These are phyloP conservation scores for Chrysoporthe austroafricana DNA, from an alignment of 2,329 filamentous ascomycete genomes.

Conservation along the genomic window DNA sequence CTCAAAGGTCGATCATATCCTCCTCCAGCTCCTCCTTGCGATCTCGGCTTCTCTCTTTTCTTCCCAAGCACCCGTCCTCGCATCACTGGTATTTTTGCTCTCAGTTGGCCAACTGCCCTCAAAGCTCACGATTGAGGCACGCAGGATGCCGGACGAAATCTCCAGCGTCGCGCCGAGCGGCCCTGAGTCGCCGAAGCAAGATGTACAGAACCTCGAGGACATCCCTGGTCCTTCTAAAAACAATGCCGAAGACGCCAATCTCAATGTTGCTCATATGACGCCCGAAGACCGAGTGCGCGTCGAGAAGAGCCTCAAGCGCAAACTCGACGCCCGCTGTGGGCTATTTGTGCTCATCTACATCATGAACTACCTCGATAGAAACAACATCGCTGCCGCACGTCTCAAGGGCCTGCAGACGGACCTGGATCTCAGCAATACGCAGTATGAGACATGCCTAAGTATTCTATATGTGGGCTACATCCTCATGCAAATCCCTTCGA, in stretches of 20 bases:
- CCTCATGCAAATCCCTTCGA: constrained; percentile 64
- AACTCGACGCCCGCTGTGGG: constrained; percentile 70
- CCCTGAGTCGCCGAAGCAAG: constrained; percentile 20
- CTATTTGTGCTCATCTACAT: constrained; percentile 78
- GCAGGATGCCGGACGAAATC: constrained; percentile 27
- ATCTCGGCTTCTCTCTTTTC: neutral
- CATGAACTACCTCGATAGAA: constrained; percentile 69
- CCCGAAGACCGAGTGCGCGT: constrained; percentile 56
- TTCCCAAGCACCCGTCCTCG: neutral
- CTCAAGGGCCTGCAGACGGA: constrained; percentile 68
- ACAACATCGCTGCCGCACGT: constrained; percentile 70
- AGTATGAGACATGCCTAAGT: constrained; percentile 67
- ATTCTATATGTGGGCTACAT: constrained; percentile 71
- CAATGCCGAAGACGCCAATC: neutral
- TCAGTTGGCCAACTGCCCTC: no score
- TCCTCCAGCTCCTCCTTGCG: neutral
- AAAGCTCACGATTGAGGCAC: constrained; percentile 2
- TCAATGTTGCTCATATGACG: constrained; percentile 25
- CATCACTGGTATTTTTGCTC: neutral
- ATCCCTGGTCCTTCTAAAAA: neutral
- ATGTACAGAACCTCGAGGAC: constrained; percentile 19
- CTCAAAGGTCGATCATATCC: neutral
- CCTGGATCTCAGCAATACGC: constrained; percentile 55
- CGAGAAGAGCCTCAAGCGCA: constrained; percentile 70
- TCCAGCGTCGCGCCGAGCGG: constrained; percentile 17